phyloP scores from a whole-genome alignment of 768 basidiomycete species.

The Suillus decipiens region DNA sequence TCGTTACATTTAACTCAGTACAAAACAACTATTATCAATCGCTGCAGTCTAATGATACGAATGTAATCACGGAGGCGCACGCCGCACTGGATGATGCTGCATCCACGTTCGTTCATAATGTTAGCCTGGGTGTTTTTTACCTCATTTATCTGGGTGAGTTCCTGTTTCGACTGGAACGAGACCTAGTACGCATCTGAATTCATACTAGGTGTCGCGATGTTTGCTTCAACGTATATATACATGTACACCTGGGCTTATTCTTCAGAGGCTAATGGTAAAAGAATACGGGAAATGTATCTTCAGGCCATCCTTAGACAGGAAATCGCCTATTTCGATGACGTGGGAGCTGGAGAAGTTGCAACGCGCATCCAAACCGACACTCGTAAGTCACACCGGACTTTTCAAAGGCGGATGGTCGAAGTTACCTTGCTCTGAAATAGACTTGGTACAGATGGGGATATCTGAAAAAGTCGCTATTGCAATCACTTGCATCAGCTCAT shows the following conservation, averaged over 20 bases:
- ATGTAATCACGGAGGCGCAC: not conserved
- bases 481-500: conserved; percentile 40
- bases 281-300: conserved; percentile 53
- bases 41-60: conserved; percentile 18
- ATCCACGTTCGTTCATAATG: conserved; percentile 27
- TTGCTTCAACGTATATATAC: conserved; percentile 44
- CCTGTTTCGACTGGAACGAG: conserved; percentile 17
- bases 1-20: conserved; percentile 35
- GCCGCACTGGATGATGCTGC: conserved; percentile 17
- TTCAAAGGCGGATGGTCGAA: not conserved
- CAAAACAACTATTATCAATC: conserved; percentile 1
- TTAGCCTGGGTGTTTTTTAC: conserved; percentile 39
- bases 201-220: conserved; percentile 45
- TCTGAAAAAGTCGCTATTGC: conserved; percentile 51
- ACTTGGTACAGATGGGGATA: conserved; percentile 55
- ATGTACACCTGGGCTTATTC: conserved; percentile 38
- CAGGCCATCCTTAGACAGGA: too few relatives aligned
- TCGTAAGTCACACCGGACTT: conserved; percentile 15
- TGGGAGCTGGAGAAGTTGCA: too few relatives aligned
- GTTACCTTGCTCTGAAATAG: not conserved
- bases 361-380: too few relatives aligned
- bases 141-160: conserved; percentile 39
- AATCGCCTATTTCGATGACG: too few relatives aligned
- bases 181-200: conserved; percentile 3
- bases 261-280: conserved; percentile 48